phyloP scores from a whole-genome alignment of 2,329 filamentous ascomycete genomes.

The Penicillium sp. region DNA sequence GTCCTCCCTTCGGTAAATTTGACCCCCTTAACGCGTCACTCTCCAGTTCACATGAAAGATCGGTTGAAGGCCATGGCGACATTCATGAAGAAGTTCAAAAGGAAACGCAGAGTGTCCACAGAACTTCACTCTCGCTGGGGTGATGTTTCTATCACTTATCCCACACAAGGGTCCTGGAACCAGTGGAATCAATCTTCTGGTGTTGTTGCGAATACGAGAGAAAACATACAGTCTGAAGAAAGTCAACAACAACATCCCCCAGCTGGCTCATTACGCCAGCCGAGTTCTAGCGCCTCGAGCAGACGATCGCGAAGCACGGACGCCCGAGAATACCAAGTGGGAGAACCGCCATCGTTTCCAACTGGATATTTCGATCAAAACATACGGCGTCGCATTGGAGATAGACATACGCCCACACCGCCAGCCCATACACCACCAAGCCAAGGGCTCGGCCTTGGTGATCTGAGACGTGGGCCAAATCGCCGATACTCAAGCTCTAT shows the following conservation, averaged over 20 bases:
- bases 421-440: background rate
- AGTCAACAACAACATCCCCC: constrained; percentile 15
- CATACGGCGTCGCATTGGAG: constrained; percentile 23
- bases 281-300: background rate
- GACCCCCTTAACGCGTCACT: background rate
- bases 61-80: constrained; percentile 28
- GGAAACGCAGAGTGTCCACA: constrained; percentile 36
- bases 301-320: constrained; percentile 1
- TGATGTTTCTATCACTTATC: constrained; percentile 40
- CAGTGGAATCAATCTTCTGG: constrained; percentile 33
- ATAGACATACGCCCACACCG: background rate
- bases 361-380: constrained; percentile 33
- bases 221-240: constrained; percentile 9
- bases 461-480: background rate
- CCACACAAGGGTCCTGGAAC: constrained; percentile 43
- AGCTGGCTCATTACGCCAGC: constrained; percentile 1
- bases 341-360: constrained; percentile 14
- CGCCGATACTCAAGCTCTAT: background rate
- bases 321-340: background rate
- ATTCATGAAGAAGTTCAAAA: constrained; percentile 32
- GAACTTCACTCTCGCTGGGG: constrained; percentile 42
- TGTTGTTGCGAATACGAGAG: constrained; percentile 11
- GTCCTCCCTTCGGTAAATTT: constrained; percentile 15
- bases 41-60: constrained; percentile 22
- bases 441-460: constrained; percentile 17